These are phyloP conservation scores for Thozetella sp. DNA, from an alignment of 495 filamentous ascomycete species.

Conservation along the genomic window DNA sequence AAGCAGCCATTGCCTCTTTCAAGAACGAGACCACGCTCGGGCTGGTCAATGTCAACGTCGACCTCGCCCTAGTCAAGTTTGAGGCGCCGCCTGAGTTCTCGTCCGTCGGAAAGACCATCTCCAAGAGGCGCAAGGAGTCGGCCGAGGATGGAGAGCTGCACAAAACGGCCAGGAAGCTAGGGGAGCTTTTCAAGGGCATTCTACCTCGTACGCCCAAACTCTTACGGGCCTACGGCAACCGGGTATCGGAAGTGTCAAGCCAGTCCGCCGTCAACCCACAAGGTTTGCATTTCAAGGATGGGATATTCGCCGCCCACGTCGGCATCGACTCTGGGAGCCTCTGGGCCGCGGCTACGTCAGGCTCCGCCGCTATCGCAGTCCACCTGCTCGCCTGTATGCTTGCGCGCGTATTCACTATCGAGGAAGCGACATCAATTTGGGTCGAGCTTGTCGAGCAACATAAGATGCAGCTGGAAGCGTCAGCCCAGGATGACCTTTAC, in stretches of 20 bases:
- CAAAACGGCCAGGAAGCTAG: slow-evolving; percentile 22
- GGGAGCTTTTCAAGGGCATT: slow-evolving; percentile 17
- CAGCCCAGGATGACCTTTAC: slow-evolving; percentile 7
- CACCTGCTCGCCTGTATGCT: slow-evolving; percentile 38
- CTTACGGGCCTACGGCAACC: slow-evolving; percentile 19
- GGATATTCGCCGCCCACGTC: slow-evolving; percentile 20
- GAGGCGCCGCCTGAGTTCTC: slow-evolving; percentile 26
- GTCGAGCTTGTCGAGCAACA: slow-evolving; percentile 24
- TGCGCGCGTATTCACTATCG: slow-evolving; percentile 21
- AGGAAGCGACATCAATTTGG: slow-evolving; percentile 35
- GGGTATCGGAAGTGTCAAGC: slow-evolving; percentile 21
- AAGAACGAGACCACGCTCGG: slow-evolving; percentile 4
- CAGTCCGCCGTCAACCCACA: slow-evolving; percentile 8
- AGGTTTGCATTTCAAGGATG: too few relatives aligned
- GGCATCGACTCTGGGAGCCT: slow-evolving; percentile 28
- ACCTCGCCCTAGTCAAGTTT: slow-evolving; percentile 27
- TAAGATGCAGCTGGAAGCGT: slow-evolving; percentile 14
- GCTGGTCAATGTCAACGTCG: slow-evolving; percentile 22
- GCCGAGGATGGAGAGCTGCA: slow-evolving; percentile 20
- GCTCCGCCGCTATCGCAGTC: slow-evolving; percentile 18
- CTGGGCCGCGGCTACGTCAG: slow-evolving; percentile 36
- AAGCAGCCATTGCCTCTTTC: too few relatives aligned
- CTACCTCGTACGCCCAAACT: slow-evolving; percentile 18
- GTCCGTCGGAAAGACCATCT: slow-evolving; percentile 11
- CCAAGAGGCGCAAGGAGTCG: slow-evolving; percentile 4